Conservation (phyloP, 495 filamentous ascomycete species). For the Podospora pseudocomata region DNA sequence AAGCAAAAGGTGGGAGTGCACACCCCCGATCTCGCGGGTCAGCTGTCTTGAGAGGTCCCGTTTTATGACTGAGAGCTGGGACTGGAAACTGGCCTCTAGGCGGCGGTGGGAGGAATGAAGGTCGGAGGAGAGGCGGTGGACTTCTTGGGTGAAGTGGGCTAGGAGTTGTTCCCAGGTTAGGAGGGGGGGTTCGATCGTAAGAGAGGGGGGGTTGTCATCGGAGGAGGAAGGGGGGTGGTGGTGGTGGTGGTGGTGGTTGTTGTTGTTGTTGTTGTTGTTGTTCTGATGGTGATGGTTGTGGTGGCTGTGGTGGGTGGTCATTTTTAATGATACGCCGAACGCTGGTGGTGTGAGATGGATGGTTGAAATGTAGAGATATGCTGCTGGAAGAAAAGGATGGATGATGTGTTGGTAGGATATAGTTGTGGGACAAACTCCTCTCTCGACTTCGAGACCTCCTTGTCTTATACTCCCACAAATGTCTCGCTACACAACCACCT, state of each 20-base stretch:
- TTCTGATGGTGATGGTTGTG: no score
- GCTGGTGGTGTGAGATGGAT: background rate
- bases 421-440: background rate
- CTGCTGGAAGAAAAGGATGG: background rate
- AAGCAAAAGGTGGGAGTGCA: background rate
- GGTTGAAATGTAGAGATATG: background rate
- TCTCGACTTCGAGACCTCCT: background rate
- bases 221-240: no score
- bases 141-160: background rate
- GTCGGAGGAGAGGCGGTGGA: background rate
- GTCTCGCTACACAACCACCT: background rate
- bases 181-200: background rate
- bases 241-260: no score
- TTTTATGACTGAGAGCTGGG: background rate
- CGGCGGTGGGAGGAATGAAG: background rate
- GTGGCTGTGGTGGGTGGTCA: background rate
- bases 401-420: no score
- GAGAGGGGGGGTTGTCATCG: background rate
- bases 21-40: background rate
- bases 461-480: background rate
- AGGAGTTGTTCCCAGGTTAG: background rate
- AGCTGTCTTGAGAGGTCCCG: background rate
- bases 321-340: background rate
- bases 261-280: no score
- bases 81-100: background rate